These are phyloP conservation scores for Chaetomium tenue DNA, from an alignment of 495 filamentous ascomycete species.

Conservation along the genomic window DNA sequence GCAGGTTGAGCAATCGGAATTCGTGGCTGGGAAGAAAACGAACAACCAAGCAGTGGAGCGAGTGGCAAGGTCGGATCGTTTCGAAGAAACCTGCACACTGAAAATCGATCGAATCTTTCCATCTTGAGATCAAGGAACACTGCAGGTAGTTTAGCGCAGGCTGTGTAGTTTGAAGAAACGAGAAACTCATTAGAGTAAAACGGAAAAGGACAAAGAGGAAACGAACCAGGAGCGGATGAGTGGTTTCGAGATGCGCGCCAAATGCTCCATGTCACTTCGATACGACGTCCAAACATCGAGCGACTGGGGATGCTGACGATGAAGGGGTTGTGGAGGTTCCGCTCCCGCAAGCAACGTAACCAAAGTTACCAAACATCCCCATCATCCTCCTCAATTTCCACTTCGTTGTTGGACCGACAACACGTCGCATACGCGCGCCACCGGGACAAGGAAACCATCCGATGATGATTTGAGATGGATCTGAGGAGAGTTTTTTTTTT, in stretches of 20 bases:
- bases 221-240: slow-evolving; percentile 21
- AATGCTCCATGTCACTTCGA: slow-evolving; percentile 29
- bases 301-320: slow-evolving; percentile 21
- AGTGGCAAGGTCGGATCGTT: slow-evolving; percentile 25
- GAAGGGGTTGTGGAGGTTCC: slow-evolving; percentile 14
- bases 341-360: slow-evolving; percentile 14
- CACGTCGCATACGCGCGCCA: not conserved
- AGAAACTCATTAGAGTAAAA: slow-evolving; percentile 18
- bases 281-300: slow-evolving; percentile 30
- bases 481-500: not conserved
- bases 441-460: not conserved
- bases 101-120: not conserved
- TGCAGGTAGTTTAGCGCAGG: not conserved
- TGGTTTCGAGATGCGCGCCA: slow-evolving; percentile 33
- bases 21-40: slow-evolving; percentile 22
- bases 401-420: not conserved
- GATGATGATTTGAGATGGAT: not conserved
- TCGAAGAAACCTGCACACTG: slow-evolving; percentile 12
- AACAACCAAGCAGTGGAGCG: slow-evolving; percentile 29
- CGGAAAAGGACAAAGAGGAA: slow-evolving; percentile 24
- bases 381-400: not conserved
- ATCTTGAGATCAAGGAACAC: slow-evolving; percentile 11
- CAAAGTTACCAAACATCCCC: slow-evolving; percentile 6
- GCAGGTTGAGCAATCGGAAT: slow-evolving; percentile 23
- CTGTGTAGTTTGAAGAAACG: slow-evolving; percentile 9